Base-by-base conservation (phyloP, 352 stramenopile genomes). In the Pythium insidiosum region DNA sequence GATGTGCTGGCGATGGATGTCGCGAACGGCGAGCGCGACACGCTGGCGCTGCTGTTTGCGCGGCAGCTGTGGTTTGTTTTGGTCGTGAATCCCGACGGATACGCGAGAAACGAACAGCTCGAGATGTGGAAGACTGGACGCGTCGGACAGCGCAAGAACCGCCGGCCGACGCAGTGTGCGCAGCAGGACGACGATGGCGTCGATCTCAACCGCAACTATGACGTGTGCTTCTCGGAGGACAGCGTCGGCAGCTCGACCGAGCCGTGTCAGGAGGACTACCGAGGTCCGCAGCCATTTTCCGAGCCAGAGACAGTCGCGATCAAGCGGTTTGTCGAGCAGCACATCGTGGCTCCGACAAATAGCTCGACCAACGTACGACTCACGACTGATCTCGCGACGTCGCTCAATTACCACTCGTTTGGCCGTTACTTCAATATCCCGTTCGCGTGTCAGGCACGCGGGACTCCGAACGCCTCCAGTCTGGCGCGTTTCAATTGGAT, bases 351-450 rank as follows among this genome's bases (percentile, higher is more conserved):
- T n/a, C n/a, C n/a, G n/a, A n/a, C n/a, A n/a, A n/a, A n/a, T n/a
- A n/a, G n/a, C n/a, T n/a, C n/a, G n/a, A n/a, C n/a, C n/a, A n/a
- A n/a, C n/a, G n/a, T n/a, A n/a, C 57, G 59, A 2, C 40, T 53
- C 2, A 61, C 50, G 6, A 68, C 66, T 15, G 50, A 83, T 38
- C 82, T 91, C 35, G 63, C 58, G 11, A 68, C 74, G 5, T 78
- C 69, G 15, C 60, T 93, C 21, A 90, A 93, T 38, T 93, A 93
- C 25, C 81, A 93, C 35, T 88, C 81, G 22, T 91, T 85, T n/a
- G 81, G 81, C 16, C 64, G 72, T 35, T 89, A 81, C 30, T 71
- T 93, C 37, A 93, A 93, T 46, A 61, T 93, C 2, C 81, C 81
- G 22, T 93, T 88, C 47, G 81, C 81, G 19, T 93, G 81, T 38